Percentiles rank a stretch among this genome's conserved stretches.
Conservation (phyloP, 2,329 filamentous ascomycete species). For the Hypomyces perniciosus region DNA sequence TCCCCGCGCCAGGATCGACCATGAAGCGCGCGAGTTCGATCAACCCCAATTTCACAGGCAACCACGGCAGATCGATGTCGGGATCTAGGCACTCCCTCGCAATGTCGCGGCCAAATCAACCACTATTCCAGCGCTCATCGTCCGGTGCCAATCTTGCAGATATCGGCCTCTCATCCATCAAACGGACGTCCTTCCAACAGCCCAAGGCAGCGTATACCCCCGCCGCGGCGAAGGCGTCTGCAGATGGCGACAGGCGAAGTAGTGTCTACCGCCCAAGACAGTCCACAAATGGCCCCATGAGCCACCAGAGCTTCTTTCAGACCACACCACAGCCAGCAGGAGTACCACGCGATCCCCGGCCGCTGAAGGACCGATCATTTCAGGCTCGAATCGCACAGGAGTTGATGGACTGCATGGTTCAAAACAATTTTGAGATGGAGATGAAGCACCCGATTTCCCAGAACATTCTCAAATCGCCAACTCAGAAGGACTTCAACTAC, state of each 20-base stretch:
- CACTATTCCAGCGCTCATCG: conserved; percentile 77
- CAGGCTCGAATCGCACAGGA: conserved; percentile 82
- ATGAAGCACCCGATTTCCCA: conserved; percentile 92
- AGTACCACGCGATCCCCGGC: conserved; percentile 79
- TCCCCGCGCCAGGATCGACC: conserved; percentile 86
- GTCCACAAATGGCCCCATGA: conserved; percentile 60
- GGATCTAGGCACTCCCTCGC: conserved; percentile 82
- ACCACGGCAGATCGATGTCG: conserved; percentile 77
- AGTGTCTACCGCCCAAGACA: conserved; percentile 72
- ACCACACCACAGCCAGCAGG: conserved; percentile 76
- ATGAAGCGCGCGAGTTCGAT: conserved; percentile 89
- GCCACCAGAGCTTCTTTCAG: conserved; percentile 91
- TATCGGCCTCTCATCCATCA: conserved; percentile 74
- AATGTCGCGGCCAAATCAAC: conserved; percentile 75
- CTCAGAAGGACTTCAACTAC: conserved; percentile 95
- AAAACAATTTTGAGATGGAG: conserved; percentile 95
- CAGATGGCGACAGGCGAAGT: conserved; percentile 61
- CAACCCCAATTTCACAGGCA: conserved; percentile 57
- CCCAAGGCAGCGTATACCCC: conserved; percentile 59
- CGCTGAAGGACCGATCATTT: conserved; percentile 73
- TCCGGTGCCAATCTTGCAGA: conserved; percentile 77
- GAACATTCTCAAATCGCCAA: conserved; percentile 88
- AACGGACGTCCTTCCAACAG: conserved; percentile 73
- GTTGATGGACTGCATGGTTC: conserved; percentile 81
- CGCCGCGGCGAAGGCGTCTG: conserved; percentile 46